Percentiles rank a stretch among this genome's conserved stretches.
Evolutionary conservation across 257 asterid genomes (phyloP).

Genomic region (Verbascum thapsus): DNA sequence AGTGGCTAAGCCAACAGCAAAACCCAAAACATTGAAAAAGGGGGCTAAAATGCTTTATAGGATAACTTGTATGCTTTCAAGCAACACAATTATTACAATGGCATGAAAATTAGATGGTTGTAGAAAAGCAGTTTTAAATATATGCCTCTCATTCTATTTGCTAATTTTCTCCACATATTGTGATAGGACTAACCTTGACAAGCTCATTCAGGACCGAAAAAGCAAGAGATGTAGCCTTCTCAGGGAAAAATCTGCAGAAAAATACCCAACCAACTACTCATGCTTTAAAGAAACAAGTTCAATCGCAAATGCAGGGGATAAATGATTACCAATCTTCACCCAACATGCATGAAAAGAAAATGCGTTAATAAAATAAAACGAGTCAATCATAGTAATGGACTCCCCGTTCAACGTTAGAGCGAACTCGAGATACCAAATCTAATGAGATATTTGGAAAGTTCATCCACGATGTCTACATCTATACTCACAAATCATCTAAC

Average conservation of each 20-base stretch:
- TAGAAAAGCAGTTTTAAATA: neutral
- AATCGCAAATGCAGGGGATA: constrained; percentile 1
- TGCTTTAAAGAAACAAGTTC: neutral
- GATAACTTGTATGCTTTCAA: neutral
- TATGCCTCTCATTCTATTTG: neutral
- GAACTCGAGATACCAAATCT: neutral
- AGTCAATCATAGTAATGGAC: neutral
- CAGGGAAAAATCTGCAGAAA: constrained; percentile 50
- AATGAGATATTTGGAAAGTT: neutral
- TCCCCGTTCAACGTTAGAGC: neutral
- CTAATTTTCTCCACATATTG: neutral
- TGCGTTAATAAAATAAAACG: neutral
- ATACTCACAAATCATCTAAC: neutral
- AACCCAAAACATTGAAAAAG: neutral
- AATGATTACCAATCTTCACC: neutral
- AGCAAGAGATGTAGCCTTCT: constrained; percentile 58
- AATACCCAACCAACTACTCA: neutral
- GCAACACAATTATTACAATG: neutral
- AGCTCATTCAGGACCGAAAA: constrained; percentile 48
- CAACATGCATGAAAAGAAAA: constrained; percentile 4
- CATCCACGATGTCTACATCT: neutral
- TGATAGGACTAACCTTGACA: constrained; percentile 44
- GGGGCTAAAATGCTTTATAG: too few relatives aligned
- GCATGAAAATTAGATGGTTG: neutral
- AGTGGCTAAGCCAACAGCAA: neutral